A percentile compares a stretch with the other conserved stretches of the same genome.
Conservation (phyloP, 2,329 filamentous ascomycete species). For the Plectosphaerella cucumerina region DNA sequence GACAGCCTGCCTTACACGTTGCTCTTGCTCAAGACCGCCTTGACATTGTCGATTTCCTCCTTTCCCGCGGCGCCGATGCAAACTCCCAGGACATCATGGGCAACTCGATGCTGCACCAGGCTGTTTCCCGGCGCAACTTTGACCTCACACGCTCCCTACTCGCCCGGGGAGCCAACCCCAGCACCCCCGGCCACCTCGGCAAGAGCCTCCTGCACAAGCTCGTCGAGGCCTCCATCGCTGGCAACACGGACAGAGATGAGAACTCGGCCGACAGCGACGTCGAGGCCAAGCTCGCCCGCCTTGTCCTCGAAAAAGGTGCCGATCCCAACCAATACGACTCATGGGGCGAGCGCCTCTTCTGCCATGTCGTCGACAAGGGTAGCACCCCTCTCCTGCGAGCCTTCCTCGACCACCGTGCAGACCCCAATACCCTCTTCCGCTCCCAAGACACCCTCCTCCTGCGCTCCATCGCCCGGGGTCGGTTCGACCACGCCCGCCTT, state of each 20-base stretch:
- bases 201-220: background rate
- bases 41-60: constrained; percentile 27
- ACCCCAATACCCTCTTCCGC: constrained; percentile 9
- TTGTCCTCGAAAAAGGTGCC: constrained; percentile 6
- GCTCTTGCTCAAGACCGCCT: constrained; percentile 19
- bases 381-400: constrained; percentile 8
- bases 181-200: constrained; percentile 4
- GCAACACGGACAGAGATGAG: background rate
- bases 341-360: constrained; percentile 19
- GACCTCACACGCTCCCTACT: constrained; percentile 12
- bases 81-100: constrained; percentile 24
- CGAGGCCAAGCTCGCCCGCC: constrained; percentile 4
- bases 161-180: constrained; percentile 15
- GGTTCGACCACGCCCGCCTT: constrained; percentile 15
- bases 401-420: constrained; percentile 12
- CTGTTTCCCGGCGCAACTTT: constrained; percentile 22
- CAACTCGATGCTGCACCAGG: constrained; percentile 25
- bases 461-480: constrained; percentile 22
- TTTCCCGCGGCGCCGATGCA: constrained; percentile 28
- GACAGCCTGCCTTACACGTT: constrained; percentile 18
- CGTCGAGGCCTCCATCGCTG: constrained; percentile 1
- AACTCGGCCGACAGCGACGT: background rate
- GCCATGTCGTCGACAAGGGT: constrained; percentile 7
- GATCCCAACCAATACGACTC: constrained; percentile 15
- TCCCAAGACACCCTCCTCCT: constrained; percentile 19